These are phyloP conservation scores for Lactarius vividus DNA, from an alignment of 768 basidiomycete genomes.

Conservation along the genomic window DNA sequence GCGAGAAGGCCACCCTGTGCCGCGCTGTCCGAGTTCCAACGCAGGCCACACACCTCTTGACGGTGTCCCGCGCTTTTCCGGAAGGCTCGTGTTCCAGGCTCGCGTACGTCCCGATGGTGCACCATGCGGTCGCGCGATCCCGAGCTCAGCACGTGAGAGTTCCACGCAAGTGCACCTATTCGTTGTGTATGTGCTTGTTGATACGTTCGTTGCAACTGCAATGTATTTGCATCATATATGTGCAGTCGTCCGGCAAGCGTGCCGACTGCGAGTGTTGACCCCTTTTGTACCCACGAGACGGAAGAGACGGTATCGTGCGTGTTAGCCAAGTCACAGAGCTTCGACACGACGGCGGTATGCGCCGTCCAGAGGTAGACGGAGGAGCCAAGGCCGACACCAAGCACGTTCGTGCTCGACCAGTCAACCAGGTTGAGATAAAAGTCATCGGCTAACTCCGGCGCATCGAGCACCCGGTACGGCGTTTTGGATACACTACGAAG, in stretches of 20 bases:
- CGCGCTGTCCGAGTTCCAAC: conserved; percentile 71
- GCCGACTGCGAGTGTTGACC: conserved; percentile 88
- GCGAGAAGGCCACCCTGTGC: conserved; percentile 62
- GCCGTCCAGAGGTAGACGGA: conserved; percentile 99
- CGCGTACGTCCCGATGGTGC: conserved; percentile 89
- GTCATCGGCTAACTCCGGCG: conserved; percentile 95
- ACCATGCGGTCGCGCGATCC: conserved; percentile 91
- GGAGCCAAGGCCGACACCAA: conserved; percentile 87
- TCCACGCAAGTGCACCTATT: conserved; percentile 95
- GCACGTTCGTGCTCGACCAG: conserved; percentile 93
- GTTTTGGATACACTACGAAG: conserved; percentile 88
- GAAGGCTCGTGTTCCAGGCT: conserved; percentile 59
- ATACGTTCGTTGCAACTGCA: conserved; percentile 77
- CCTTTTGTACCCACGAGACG: conserved; percentile 92
- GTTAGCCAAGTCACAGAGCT: conserved; percentile 76
- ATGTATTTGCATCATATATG: conserved; percentile 87
- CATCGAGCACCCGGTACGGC: conserved; percentile 95
- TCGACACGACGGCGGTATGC: conserved; percentile 87
- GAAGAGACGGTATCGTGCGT: conserved; percentile 77
- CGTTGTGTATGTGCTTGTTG: conserved; percentile 81
- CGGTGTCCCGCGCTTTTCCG: conserved; percentile 70
- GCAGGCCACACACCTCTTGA: conserved; percentile 95
- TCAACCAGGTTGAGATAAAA: conserved; percentile 98
- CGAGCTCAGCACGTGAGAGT: conserved; percentile 78
- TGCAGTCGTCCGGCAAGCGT: conserved; percentile 86